phyloP scores from a whole-genome alignment of 306 rosid genomes.

The Rosa multiflora region DNA sequence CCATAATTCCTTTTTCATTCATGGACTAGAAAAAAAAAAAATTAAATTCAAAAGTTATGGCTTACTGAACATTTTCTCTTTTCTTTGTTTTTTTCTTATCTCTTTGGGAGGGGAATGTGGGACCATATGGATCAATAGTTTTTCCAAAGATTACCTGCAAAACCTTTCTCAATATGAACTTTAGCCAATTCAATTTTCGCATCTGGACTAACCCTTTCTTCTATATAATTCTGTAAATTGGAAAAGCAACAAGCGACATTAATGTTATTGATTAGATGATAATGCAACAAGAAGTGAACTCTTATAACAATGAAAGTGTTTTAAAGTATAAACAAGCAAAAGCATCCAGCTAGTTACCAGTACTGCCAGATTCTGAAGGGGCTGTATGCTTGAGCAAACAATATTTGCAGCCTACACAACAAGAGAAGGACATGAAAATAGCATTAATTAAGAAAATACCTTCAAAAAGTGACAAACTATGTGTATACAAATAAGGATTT shows the following conservation, averaged over 20 bases:
- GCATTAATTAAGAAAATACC: slow-evolving; percentile 5
- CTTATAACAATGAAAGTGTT: not conserved
- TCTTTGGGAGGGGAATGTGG: not conserved
- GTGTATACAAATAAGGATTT: no score
- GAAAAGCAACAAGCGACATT: slow-evolving; percentile 15
- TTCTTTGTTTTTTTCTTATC: not conserved
- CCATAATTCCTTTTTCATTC: not conserved
- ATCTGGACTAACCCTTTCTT: slow-evolving; percentile 50
- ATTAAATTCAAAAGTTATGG: not conserved
- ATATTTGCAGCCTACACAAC: slow-evolving; percentile 53
- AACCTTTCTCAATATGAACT: slow-evolving; percentile 55
- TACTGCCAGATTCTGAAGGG: slow-evolving; percentile 52
- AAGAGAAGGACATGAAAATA: slow-evolving; percentile 5
- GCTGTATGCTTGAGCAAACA: slow-evolving; percentile 78
- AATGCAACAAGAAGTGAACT: not conserved
- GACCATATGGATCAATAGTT: not conserved
- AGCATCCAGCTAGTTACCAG: slow-evolving; percentile 43
- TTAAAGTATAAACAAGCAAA: slow-evolving; percentile 1
- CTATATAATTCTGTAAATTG: slow-evolving; percentile 66
- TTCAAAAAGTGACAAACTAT: no score
- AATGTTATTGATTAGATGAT: not conserved
- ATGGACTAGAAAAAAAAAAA: not conserved
- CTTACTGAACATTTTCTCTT: not conserved
- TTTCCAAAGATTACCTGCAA: slow-evolving; percentile 52
- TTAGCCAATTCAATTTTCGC: slow-evolving; percentile 58